Percentiles rank a stretch among this genome's conserved stretches.
Conservation (phyloP, 306 rosid species). For the Glycine latifolia region DNA sequence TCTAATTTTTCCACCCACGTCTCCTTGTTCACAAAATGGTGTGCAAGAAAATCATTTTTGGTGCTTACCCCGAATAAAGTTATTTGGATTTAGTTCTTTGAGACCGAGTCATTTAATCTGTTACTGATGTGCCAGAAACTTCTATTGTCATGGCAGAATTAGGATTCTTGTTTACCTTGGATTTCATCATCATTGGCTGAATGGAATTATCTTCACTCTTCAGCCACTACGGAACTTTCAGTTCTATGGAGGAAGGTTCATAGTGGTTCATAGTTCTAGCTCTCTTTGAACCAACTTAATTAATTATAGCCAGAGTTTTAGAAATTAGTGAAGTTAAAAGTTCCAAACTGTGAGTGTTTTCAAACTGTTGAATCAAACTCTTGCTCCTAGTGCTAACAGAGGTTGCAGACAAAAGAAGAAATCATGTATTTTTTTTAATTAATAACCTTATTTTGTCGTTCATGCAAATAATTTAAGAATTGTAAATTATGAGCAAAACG, state of each 20-base stretch:
- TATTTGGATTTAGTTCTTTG: background rate
- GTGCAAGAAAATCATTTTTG: background rate
- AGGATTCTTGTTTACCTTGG: no score
- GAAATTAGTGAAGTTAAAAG: background rate
- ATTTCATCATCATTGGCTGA: background rate
- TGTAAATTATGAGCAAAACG: background rate
- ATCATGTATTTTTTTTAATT: background rate
- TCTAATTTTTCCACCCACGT: background rate
- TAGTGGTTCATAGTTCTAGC: background rate
- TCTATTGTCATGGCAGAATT: background rate
- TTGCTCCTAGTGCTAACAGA: slow-evolving; percentile 2
- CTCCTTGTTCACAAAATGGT: slow-evolving; percentile 1
- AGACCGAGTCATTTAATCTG: background rate
- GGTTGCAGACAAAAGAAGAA: background rate
- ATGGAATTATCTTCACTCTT: slow-evolving; percentile 16
- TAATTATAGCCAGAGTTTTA: background rate
- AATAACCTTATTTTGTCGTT: background rate
- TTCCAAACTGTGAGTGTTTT: background rate
- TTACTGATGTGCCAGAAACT: background rate
- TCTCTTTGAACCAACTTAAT: background rate
- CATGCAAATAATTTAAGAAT: background rate
- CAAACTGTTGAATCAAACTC: background rate
- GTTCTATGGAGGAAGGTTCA: background rate
- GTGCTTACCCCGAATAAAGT: background rate
- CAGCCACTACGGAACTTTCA: background rate